Evolutionary conservation across 805 yeast genomes (phyloP).

Genomic region (Zygotorulaspora sp.): DNA sequence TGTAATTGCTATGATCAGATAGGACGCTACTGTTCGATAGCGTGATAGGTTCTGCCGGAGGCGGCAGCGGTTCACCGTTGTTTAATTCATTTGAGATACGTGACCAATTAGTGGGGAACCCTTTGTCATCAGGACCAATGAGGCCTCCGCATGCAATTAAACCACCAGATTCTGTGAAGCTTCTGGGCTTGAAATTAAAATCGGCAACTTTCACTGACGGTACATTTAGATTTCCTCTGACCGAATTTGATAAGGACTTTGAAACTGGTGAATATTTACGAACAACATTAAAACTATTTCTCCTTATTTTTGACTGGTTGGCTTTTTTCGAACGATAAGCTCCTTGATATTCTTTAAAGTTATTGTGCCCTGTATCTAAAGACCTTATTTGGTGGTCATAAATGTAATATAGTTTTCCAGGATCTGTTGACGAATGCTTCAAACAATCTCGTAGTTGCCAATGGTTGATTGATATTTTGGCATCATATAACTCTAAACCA

Average conservation of each 20-base stretch:
- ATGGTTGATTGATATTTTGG: slow-evolving; percentile 41
- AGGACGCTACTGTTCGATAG: slow-evolving; percentile 29
- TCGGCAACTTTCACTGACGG: slow-evolving; percentile 39
- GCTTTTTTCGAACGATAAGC: slow-evolving; percentile 6
- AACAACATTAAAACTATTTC: slow-evolving; percentile 10
- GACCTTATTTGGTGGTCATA: slow-evolving; percentile 48
- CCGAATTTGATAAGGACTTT: background rate
- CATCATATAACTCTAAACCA: slow-evolving; percentile 30
- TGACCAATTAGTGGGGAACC: slow-evolving; percentile 30
- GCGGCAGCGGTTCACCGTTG: slow-evolving; percentile 9
- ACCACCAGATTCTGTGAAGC: slow-evolving; percentile 57
- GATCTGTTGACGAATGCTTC: slow-evolving; percentile 42
- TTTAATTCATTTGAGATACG: slow-evolving; percentile 19
- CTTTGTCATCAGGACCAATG: slow-evolving; percentile 37
- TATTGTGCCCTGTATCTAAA: slow-evolving; percentile 35
- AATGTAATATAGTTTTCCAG: slow-evolving; percentile 53
- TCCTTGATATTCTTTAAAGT: slow-evolving; percentile 4
- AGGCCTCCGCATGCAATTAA: slow-evolving; percentile 51
- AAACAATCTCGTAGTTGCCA: slow-evolving; percentile 84
- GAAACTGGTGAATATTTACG: slow-evolving; percentile 4
- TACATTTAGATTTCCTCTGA: slow-evolving; percentile 10
- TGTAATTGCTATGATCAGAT: slow-evolving; percentile 29
- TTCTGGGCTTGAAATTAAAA: slow-evolving; percentile 65
- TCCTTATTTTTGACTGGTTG: slow-evolving; percentile 6
- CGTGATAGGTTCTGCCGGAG: slow-evolving; percentile 27